Percentiles rank a stretch among this genome's conserved stretches.
Conservation (phyloP, 176 grass and related monocot species). For the Urochloa ruziziensis region DNA sequence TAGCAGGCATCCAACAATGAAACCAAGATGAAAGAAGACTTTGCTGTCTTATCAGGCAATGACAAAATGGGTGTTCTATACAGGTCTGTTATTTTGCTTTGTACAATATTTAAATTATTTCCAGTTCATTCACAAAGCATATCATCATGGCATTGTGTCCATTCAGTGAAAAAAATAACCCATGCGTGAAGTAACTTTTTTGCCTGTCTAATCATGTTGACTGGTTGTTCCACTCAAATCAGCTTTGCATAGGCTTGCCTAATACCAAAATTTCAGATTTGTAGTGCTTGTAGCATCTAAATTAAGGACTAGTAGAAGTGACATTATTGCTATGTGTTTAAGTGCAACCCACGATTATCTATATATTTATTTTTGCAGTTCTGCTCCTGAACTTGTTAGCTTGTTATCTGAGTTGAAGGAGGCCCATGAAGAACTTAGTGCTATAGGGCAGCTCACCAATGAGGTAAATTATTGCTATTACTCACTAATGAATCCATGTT, state of each 20-base stretch:
- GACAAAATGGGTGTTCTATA: constrained; percentile 65
- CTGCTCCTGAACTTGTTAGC: constrained; percentile 88
- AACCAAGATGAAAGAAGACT: constrained; percentile 48
- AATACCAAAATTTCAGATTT: constrained; percentile 4
- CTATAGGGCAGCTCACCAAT: constrained; percentile 36
- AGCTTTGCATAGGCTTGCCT: background rate
- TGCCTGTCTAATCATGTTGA: background rate
- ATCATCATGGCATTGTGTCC: background rate
- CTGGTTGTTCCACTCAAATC: background rate
- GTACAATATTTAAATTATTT: background rate
- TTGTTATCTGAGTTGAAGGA: constrained; percentile 82
- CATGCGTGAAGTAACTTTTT: background rate
- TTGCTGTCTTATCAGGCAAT: constrained; percentile 57
- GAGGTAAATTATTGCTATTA: constrained; percentile 59
- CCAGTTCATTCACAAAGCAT: constrained; percentile 16
- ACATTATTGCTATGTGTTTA: constrained; percentile 20
- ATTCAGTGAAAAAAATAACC: background rate
- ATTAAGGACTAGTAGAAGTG: background rate
- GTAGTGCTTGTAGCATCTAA: constrained; percentile 10
- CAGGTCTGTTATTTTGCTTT: constrained; percentile 53
- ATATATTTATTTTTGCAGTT: constrained; percentile 55
- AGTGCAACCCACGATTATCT: background rate
- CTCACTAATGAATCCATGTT: background rate
- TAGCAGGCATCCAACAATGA: constrained; percentile 29
- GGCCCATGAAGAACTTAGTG: constrained; percentile 59